Conservation (phyloP, 441 rosid species). For the Euphorbia celastroides region DNA sequence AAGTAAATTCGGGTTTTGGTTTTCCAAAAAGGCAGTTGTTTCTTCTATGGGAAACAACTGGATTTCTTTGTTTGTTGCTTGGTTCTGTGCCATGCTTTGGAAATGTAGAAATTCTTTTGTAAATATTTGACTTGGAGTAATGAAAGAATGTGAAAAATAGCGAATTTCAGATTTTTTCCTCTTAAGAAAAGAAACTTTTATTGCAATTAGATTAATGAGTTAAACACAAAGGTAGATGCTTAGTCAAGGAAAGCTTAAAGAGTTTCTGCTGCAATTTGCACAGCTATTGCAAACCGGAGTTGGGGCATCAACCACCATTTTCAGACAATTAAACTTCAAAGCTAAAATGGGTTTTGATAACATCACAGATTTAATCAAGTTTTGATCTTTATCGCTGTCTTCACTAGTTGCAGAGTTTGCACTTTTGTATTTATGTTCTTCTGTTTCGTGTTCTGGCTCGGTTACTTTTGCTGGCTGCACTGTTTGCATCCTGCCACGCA, state of each 20-base stretch:
- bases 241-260: conserved; percentile 27
- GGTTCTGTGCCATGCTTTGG: conserved; percentile 23
- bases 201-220: not conserved
- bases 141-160: not conserved
- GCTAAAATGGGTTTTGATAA: conserved; percentile 80
- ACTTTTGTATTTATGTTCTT: conserved; percentile 14
- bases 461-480: conserved; percentile 65
- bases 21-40: conserved; percentile 12
- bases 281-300: conserved; percentile 29
- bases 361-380: conserved; percentile 55
- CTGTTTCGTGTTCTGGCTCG: conserved; percentile 24
- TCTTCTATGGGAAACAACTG: conserved; percentile 19
- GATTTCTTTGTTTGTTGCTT: conserved; percentile 30
- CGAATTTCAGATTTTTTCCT: not conserved
- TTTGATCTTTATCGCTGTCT: conserved; percentile 25
- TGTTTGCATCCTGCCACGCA: conserved; percentile 44
- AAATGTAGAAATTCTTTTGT: conserved; percentile 33
- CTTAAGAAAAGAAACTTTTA: not conserved
- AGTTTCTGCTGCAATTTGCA: conserved; percentile 17
- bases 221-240: not conserved
- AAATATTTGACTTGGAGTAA: conserved; percentile 30
- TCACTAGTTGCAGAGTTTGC: conserved; percentile 17
- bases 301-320: conserved; percentile 91
- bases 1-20: conserved; percentile 25
- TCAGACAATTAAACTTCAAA: conserved; percentile 60